Evolutionary conservation across 2,329 filamentous ascomycete species (phyloP).

Genomic region (Pleurostoma richardsiae): DNA sequence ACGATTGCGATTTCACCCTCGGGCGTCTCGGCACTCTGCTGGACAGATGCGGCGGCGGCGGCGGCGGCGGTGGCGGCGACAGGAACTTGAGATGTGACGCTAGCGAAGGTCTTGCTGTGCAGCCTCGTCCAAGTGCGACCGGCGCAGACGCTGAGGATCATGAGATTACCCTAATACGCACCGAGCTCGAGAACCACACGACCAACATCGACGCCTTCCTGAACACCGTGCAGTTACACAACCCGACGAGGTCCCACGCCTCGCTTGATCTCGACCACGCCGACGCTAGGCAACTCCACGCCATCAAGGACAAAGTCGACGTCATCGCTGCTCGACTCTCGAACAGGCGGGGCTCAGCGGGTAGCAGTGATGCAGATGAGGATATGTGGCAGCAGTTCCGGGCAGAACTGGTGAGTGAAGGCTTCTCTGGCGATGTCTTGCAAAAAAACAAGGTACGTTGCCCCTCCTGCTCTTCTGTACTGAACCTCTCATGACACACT

Average conservation of each 20-base stretch:
- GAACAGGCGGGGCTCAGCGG: conserved; percentile 28
- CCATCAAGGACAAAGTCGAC: conserved; percentile 57
- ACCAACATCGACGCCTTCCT: conserved; percentile 50
- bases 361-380: conserved; percentile 38
- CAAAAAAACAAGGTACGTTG: conserved; percentile 48
- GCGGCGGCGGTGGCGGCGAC: conserved; percentile 19
- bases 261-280: conserved; percentile 22
- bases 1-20: conserved; percentile 50
- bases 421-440: conserved; percentile 50
- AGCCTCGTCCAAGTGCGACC: not conserved
- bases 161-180: conserved; percentile 34
- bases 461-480: not conserved
- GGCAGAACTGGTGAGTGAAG: conserved; percentile 51
- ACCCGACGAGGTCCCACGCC: conserved; percentile 32
- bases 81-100: conserved; percentile 7
- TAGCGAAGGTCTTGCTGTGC: not conserved
- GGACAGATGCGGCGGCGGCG: conserved; percentile 32
- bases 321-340: conserved; percentile 48
- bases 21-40: conserved; percentile 49
- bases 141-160: conserved; percentile 28
- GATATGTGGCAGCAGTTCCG: conserved; percentile 55
- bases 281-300: conserved; percentile 39
- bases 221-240: conserved; percentile 50
- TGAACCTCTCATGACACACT: not conserved
- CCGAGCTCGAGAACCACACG: conserved; percentile 46